phyloP scores from a whole-genome alignment of 192 early-diverging fungal species.

The Ramicandelaber brevisporus region DNA sequence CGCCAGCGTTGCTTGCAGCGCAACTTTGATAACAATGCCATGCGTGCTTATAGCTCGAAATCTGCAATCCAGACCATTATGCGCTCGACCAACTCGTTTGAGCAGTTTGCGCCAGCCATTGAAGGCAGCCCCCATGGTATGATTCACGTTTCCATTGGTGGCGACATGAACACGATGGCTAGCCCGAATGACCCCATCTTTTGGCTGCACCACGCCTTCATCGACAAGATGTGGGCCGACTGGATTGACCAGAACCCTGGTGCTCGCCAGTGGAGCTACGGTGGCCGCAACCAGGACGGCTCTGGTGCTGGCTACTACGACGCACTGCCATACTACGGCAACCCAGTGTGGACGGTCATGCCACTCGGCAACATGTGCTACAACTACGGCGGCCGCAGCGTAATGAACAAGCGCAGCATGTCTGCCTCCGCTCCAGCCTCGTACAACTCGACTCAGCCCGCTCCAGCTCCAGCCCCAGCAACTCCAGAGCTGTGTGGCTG shows the following conservation, averaged over 20 bases:
- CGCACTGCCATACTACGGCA: conserved; percentile 16
- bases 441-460: no score
- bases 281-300: no score
- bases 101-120: conserved; percentile 14
- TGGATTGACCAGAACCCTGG: conserved; percentile 5
- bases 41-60: conserved; percentile 16
- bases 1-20: conserved; percentile 17
- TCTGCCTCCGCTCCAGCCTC: no score
- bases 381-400: conserved; percentile 12
- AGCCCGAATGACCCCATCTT: conserved; percentile 16
- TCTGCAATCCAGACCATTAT: conserved; percentile 16
- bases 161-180: conserved; percentile 5
- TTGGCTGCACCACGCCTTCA: conserved; percentile 16
- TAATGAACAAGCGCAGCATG: no score
- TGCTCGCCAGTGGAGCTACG: neutral
- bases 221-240: conserved; percentile 13
- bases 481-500: no score
- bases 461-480: no score
- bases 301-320: conserved; percentile 7
- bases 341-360: conserved; percentile 9
- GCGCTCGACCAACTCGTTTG: conserved; percentile 8
- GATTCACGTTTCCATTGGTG: conserved; percentile 5
- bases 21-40: conserved; percentile 12
- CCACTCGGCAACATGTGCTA: conserved; percentile 20
- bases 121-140: conserved; percentile 8